Base-by-base conservation (phyloP, 768 basidiomycete genomes). In the Favolaschia claudopus region DNA sequence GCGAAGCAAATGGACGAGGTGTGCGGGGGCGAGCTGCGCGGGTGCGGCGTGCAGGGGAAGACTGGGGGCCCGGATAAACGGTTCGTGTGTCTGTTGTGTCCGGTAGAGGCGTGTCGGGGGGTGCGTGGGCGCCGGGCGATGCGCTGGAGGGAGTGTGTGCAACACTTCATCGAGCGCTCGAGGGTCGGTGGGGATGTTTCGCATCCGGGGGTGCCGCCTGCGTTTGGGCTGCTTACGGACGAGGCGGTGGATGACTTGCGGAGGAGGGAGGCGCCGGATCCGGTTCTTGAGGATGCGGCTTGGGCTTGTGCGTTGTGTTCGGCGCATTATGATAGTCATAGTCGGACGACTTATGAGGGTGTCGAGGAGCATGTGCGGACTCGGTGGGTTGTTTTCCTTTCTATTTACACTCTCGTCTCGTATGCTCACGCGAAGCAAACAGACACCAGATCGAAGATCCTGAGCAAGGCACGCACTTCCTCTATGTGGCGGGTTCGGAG, bases 251-350 rank as follows among this genome's bases (percentile, higher is more conserved):
- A 47, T 9, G 65, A 69, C 22, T 40, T 67, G 14, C 42, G 49
- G 0, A 12, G 59, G 31, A 44, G 57, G 20, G 63, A 67, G 44
- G 7, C 3, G 4, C 42, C 44, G 19, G 61, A 60, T 51, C 55
- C 59, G 12, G 51, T 58, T 53, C 34, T 54, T 29, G 8, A 10
- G 5, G 55, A 49, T 37, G 6, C 7, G 5, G 44, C 62, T 19
- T 67, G 68, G 68, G 36, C 42, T 12, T 67, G 64, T 44, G 49
- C 55, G 14, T 32, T 64, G 24, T 69, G 62, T 38, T 32, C 66
- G 20, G 43, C 22, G 7, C 68, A 69, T 49, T 67, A 63, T 20
- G 53, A 62, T 9, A 38, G 29, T 13, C 59, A 62, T 9, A 38
- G 29, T 13, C 59, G 56, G 7, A 54, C 54, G 20, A 33, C 44